Evolutionary conservation across 1,284 basidiomycete species (phyloP), one percentile per base, ranked within the genome.

Genomic region (Anthracocystis setariae): DNA sequence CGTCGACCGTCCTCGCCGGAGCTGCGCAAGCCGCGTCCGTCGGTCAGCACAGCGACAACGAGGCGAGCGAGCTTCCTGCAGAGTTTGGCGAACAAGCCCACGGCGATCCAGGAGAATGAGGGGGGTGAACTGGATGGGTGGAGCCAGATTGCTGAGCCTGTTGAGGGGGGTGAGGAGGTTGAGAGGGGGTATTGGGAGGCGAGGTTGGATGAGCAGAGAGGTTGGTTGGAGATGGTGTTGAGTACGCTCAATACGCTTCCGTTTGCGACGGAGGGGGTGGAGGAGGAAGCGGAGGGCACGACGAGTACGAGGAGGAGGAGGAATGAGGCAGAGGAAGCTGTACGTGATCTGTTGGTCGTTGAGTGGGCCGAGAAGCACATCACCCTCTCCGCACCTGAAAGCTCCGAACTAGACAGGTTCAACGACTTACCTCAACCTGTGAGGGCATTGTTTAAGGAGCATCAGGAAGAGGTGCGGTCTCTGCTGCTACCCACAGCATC

Each of bases 391-490:
- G 50, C 18, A 13, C 45, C 5, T 23, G 24, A 37, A 21, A 13
- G 1, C 15, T 18, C 24, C 21, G 8, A 7, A 4, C 9, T 42
- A 9, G 25, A 38, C 9, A n/a, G 49, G 18, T 17, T 5, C 13
- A 46, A 40, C 20, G 23, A 38, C 5, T 17, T 62, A 24, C 62
- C 58, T 35, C 38, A 39, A 2, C 17, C 68, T 29, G 43, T 51
- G 5, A 43, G 33, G 24, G 85, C 88, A 71, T 90, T 92, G 68
- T 93, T 93, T 1, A 92, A 94, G 83, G 91, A 92, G 59, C 89
- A 57, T 32, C 52, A 20, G 17, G 27, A 25, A 4, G 43, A 47
- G 1, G 18, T 55, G 4, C 24, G 46, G 8, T 33, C 50, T 0
- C 39, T 45, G 87, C 90, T 67, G 84, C 89, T 20, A 85, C 12